Evolutionary conservation across 441 rosid species (phyloP).

Genomic region (Populus hybrid): DNA sequence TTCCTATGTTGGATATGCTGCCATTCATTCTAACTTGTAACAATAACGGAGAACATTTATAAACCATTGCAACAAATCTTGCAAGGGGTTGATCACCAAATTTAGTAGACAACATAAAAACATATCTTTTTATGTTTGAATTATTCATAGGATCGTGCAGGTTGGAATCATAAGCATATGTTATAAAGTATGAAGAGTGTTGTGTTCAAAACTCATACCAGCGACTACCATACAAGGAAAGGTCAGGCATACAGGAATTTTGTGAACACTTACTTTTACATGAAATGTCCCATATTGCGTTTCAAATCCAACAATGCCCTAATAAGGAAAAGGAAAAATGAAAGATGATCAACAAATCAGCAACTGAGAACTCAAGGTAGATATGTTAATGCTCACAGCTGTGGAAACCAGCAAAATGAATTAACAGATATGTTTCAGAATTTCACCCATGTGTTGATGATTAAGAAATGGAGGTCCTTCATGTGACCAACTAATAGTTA

Average conservation of each 20-base stretch:
- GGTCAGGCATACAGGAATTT: neutral
- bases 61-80: neutral
- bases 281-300: conserved; percentile 78
- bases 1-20: neutral
- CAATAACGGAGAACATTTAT: neutral
- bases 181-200: neutral
- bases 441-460: neutral
- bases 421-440: neutral
- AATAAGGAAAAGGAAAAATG: neutral
- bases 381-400: neutral
- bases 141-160: neutral
- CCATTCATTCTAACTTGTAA: neutral
- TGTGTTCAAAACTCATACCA: neutral
- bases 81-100: neutral
- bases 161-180: neutral
- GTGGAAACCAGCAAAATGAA: neutral
- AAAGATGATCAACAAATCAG: neutral
- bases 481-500: neutral
- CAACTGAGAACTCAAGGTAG: neutral
- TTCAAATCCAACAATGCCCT: conserved; percentile 87
- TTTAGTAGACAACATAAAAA: neutral
- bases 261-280: conserved; percentile 56
- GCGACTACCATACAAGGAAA: neutral
- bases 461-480: neutral
- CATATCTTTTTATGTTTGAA: neutral